A percentile compares a stretch with the other conserved stretches of the same genome.
These are phyloP conservation scores for Hypomyces perniciosus DNA, from an alignment of 2,329 filamentous ascomycete genomes.

Conservation along the genomic window DNA sequence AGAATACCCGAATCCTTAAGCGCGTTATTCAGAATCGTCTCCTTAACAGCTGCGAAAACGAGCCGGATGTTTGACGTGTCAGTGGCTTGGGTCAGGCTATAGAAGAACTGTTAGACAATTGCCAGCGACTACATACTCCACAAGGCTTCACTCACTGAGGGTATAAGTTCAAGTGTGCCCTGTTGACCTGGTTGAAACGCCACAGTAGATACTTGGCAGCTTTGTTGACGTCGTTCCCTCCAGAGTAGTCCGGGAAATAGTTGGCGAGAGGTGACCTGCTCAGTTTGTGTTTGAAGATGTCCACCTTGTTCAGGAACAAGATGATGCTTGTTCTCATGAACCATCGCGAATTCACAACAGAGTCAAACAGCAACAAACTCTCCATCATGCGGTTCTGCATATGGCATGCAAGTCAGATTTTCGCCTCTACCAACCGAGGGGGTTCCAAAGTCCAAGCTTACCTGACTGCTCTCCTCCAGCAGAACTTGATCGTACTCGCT, in stretches of 20 bases:
- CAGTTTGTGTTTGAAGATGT: slow-evolving; percentile 95
- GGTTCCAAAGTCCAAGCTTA: slow-evolving; percentile 36
- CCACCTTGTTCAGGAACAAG: slow-evolving; percentile 97
- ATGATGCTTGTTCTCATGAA: slow-evolving; percentile 99
- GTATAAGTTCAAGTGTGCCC: slow-evolving; percentile 92
- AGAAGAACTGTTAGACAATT: slow-evolving; percentile 14
- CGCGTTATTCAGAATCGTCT: slow-evolving; percentile 97
- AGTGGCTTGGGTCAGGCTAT: slow-evolving; percentile 92
- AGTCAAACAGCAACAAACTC: slow-evolving; percentile 91
- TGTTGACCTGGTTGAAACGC: slow-evolving; percentile 98
- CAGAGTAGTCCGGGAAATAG: slow-evolving; percentile 97
- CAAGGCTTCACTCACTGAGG: slow-evolving; percentile 66
- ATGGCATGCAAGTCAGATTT: background rate
- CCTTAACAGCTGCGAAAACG: slow-evolving; percentile 96
- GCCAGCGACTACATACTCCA: background rate
- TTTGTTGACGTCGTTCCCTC: slow-evolving; percentile 95
- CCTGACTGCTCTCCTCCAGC: slow-evolving; percentile 94
- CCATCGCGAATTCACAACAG: slow-evolving; percentile 97
- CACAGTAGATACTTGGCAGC: slow-evolving; percentile 96
- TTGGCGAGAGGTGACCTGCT: slow-evolving; percentile 82
- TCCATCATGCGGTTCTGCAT: slow-evolving; percentile 98
- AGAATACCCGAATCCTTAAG: slow-evolving; percentile 97
- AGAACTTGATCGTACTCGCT: slow-evolving; percentile 98
- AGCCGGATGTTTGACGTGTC: slow-evolving; percentile 97
- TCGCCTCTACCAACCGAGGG: background rate